phyloP scores from a whole-genome alignment of 2,329 filamentous ascomycete species.

The Ceratocystis albifundus region DNA sequence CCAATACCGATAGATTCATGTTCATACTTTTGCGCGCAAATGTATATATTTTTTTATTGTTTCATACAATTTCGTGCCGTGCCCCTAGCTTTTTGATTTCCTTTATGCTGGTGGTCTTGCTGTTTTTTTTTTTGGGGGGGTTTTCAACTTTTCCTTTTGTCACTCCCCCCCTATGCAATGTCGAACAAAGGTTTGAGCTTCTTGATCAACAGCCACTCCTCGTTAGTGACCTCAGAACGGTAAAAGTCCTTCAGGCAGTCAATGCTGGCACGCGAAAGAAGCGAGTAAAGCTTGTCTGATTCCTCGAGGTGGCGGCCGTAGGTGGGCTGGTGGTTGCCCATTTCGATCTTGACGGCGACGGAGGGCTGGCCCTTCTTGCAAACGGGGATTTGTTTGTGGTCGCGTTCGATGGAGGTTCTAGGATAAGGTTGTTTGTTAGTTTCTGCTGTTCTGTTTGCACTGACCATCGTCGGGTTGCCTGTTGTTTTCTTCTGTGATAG shows the following conservation, averaged over 20 bases:
- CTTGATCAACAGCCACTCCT: constrained; percentile 90
- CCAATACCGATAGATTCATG: not conserved
- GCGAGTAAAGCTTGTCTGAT: constrained; percentile 73
- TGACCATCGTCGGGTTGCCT: not conserved
- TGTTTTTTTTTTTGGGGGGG: too few relatives aligned
- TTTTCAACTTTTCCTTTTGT: too few relatives aligned
- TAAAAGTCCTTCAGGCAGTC: constrained; percentile 96
- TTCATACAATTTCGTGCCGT: not conserved
- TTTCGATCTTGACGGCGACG: constrained; percentile 94
- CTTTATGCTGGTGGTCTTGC: not conserved
- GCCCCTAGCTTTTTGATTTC: not conserved
- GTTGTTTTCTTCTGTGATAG: not conserved
- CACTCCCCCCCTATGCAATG: constrained; percentile 47
- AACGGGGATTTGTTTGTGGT: constrained; percentile 85
- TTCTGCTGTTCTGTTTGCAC: not conserved
- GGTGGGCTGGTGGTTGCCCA: constrained; percentile 77
- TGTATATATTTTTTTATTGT: not conserved
- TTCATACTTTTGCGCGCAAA: too few relatives aligned
- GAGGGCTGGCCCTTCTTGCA: constrained; percentile 97
- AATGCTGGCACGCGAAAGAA: constrained; percentile 78
- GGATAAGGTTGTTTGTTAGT: constrained; percentile 28
- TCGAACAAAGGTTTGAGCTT: constrained; percentile 94
- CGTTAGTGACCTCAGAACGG: constrained; percentile 70
- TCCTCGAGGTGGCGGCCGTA: constrained; percentile 96
- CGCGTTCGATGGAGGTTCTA: constrained; percentile 91